Conservation (phyloP, 352 stramenopile species). For the Blastocystis sp. region DNA sequence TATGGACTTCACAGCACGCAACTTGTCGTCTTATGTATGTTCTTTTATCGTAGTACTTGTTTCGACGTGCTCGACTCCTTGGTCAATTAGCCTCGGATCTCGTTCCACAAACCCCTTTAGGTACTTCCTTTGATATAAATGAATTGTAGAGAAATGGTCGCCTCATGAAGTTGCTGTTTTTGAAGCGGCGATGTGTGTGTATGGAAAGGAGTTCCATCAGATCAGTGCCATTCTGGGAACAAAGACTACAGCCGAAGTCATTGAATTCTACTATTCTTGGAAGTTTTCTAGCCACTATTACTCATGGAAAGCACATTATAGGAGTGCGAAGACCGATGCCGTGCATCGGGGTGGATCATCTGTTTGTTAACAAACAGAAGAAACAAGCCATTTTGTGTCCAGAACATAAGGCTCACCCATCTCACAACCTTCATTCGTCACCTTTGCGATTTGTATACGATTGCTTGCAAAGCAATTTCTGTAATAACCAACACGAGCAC, state of each 20-base stretch:
- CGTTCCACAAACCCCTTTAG: background rate
- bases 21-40: background rate
- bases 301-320: constrained; percentile 70
- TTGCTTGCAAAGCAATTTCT: constrained; percentile 51
- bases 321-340: background rate
- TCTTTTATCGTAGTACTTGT: constrained; percentile 17
- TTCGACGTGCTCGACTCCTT: constrained; percentile 2
- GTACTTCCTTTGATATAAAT: background rate
- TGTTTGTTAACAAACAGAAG: constrained; percentile 57
- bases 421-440: constrained; percentile 49
- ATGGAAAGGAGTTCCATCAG: constrained; percentile 75
- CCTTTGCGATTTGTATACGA: constrained; percentile 56
- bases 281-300: constrained; percentile 76
- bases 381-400: constrained; percentile 50
- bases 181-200: constrained; percentile 70
- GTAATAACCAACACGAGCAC: constrained; percentile 55
- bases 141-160: constrained; percentile 67
- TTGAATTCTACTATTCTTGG: constrained; percentile 80
- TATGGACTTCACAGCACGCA: constrained; percentile 45
- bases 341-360: constrained; percentile 25
- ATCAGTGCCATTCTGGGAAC: constrained; percentile 70
- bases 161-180: constrained; percentile 74
- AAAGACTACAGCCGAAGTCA: constrained; percentile 73
- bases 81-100: constrained; percentile 25
- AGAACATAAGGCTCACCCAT: constrained; percentile 41